phyloP scores from a whole-genome alignment of 2,329 filamentous ascomycete species.

The Ambrosiella beaveri region DNA sequence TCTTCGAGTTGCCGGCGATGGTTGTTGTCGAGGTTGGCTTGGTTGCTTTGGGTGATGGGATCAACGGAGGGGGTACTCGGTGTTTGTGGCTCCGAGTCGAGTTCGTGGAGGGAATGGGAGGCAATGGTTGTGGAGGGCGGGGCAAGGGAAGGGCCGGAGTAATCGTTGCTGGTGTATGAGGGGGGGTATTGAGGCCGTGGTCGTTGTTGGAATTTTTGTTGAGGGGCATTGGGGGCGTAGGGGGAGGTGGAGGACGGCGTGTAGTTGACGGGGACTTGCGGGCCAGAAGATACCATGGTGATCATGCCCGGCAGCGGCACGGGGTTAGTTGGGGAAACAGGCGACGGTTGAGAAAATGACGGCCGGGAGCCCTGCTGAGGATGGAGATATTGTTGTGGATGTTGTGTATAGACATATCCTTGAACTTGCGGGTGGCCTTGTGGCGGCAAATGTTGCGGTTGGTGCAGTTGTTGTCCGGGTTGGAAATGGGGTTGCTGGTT shows the following conservation, averaged over 20 bases:
- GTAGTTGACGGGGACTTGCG: neutral
- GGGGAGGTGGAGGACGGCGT: neutral
- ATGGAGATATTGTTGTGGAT: neutral
- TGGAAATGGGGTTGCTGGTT: neutral
- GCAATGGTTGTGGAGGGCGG: neutral
- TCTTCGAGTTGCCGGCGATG: neutral
- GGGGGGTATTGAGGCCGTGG: neutral
- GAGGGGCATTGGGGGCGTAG: neutral
- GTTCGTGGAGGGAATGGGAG: neutral
- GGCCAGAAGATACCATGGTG: neutral
- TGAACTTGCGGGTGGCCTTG: neutral
- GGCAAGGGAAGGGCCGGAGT: neutral
- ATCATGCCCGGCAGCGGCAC: neutral
- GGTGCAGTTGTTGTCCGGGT: neutral
- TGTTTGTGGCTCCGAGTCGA: conserved; percentile 1
- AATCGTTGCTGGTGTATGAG: neutral
- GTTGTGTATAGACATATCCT: neutral
- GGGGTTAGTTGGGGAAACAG: neutral
- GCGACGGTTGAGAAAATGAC: neutral
- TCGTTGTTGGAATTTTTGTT: neutral
- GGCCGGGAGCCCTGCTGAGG: neutral
- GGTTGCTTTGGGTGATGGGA: neutral
- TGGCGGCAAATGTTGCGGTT: neutral
- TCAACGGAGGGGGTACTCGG: neutral
- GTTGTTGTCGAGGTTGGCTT: neutral